Base-by-base conservation (phyloP, 345 rosid genomes). In the Gossypium raimondii region DNA sequence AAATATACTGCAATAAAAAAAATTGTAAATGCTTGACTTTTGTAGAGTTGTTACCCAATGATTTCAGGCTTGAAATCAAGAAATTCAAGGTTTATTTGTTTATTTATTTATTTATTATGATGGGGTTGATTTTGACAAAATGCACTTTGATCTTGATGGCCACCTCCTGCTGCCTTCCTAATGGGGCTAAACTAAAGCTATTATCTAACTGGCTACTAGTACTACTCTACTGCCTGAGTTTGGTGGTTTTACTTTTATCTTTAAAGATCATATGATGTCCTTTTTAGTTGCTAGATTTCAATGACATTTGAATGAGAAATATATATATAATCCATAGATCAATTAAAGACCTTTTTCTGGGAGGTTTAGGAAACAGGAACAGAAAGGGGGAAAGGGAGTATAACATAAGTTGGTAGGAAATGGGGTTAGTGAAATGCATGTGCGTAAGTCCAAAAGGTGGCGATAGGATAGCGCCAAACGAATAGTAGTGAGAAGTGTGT, bases 211-310 rank as follows among this genome's bases (percentile, higher is more conserved):
- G 61, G 57, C 62, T 52, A 52, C 56, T 52, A 52, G 41, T 34
- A 34, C 41, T 34, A 34, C 7, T 34, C 7, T 34, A 34, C 41
- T 34, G 41, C 7, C 41, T 5, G 41, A 34, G 7, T 34, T 4
- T 34, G 41, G 41, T 34, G 41, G 41, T 4, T 34, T 13, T 50
- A 11, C 53, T 50, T 50, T 13, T 50, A 13, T 12, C 17, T 50
- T 50, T 50, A 13, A 34, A 34, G 41, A 12, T 48, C 13, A 48
- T 48, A 2, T 48, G 52, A 48, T 48, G 52, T 48, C 52, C 20
- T 14, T 62, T 56, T 72, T 55, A 18, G 53, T 58, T 22, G 24
- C 41, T 72, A 43, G 65, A 34, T 70, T 53, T 71, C 73, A n/a
- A 60, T 55, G 56, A 52, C 9, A 56, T 56, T 56, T 34, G 60